Percentiles rank a stretch among this genome's conserved stretches.
These are phyloP conservation scores for Bothriochloa decipiens DNA, from an alignment of 176 grass and related monocot species.

Conservation along the genomic window DNA sequence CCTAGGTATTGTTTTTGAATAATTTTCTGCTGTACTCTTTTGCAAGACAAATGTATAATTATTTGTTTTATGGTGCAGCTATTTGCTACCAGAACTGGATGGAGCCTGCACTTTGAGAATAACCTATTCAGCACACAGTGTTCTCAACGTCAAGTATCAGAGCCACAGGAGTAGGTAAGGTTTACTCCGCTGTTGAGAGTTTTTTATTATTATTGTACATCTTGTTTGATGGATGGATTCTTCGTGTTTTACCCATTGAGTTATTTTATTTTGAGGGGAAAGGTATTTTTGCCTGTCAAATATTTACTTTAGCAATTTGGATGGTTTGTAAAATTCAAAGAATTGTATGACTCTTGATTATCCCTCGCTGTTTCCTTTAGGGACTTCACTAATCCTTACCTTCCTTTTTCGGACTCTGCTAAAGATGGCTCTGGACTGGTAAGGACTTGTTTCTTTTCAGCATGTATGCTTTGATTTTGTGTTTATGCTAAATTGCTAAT, in stretches of 20 bases:
- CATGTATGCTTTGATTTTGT: constrained; percentile 35
- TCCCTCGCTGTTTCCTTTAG: constrained; percentile 48
- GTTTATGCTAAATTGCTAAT: constrained; percentile 37
- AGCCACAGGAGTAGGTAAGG: constrained; percentile 89
- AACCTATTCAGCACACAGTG: constrained; percentile 90
- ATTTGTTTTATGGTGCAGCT: constrained; percentile 58
- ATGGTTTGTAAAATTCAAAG: not conserved
- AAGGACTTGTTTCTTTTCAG: constrained; percentile 39
- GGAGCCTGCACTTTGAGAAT: constrained; percentile 77
- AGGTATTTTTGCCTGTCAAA: not conserved
- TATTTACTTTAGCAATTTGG: constrained; percentile 2
- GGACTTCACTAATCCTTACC: constrained; percentile 98
- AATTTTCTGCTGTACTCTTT: constrained; percentile 34
- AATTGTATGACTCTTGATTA: constrained; percentile 10
- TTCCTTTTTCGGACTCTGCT: constrained; percentile 82
- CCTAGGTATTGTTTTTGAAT: constrained; percentile 64
- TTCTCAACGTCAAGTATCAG: constrained; percentile 97
- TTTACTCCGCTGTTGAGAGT: constrained; percentile 21
- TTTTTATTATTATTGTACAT: not conserved
- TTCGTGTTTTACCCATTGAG: not conserved
- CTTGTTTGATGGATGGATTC: constrained; percentile 9
- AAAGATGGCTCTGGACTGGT: constrained; percentile 77
- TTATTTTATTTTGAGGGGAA: constrained; percentile 25
- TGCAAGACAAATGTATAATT: constrained; percentile 9
- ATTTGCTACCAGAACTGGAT: constrained; percentile 87